Evolutionary conservation across 768 basidiomycete genomes (phyloP).

Genomic region (Coprinopsis strossmayeri): DNA sequence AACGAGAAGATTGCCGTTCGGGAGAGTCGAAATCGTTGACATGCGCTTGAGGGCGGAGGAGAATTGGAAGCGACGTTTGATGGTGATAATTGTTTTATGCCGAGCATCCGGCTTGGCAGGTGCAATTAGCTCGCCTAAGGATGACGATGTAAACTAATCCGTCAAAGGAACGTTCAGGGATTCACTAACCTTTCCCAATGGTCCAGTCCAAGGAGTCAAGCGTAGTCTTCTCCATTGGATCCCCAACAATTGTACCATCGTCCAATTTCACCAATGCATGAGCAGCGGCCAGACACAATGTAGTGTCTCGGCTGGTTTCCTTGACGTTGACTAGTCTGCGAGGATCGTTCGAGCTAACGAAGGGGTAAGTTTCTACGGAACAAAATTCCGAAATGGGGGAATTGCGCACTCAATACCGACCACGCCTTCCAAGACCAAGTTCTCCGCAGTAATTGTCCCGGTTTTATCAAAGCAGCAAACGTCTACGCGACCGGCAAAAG

Average conservation of each 20-base stretch:
- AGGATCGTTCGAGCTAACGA: constrained; percentile 47
- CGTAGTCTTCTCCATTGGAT: constrained; percentile 99
- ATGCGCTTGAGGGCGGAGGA: constrained; percentile 96
- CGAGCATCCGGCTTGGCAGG: constrained; percentile 49
- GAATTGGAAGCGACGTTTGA: constrained; percentile 95
- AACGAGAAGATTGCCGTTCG: constrained; percentile 51
- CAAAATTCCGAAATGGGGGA: background rate
- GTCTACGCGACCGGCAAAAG: constrained; percentile 91
- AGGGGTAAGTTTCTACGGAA: constrained; percentile 8
- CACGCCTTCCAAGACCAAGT: constrained; percentile 90
- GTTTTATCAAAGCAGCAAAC: constrained; percentile 99
- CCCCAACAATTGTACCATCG: constrained; percentile 90
- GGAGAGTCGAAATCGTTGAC: constrained; percentile 77
- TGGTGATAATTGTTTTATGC: constrained; percentile 55
- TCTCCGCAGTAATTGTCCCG: constrained; percentile 95
- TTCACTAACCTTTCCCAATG: constrained; percentile 57
- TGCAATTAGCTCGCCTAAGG: constrained; percentile 62
- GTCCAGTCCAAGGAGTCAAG: constrained; percentile 89
- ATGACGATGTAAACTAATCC: constrained; percentile 47
- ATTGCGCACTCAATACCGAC: constrained; percentile 78
- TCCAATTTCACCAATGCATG: constrained; percentile 94
- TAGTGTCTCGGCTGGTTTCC: constrained; percentile 71
- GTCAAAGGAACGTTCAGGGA: too few species aligned
- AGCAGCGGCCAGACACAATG: constrained; percentile 83
- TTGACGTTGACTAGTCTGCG: constrained; percentile 72